A percentile compares a stretch with the other conserved stretches of the same genome.
phyloP scores from a whole-genome alignment of 371 early-diverging fungal genomes.

The Zopfochytrium polystomum region DNA sequence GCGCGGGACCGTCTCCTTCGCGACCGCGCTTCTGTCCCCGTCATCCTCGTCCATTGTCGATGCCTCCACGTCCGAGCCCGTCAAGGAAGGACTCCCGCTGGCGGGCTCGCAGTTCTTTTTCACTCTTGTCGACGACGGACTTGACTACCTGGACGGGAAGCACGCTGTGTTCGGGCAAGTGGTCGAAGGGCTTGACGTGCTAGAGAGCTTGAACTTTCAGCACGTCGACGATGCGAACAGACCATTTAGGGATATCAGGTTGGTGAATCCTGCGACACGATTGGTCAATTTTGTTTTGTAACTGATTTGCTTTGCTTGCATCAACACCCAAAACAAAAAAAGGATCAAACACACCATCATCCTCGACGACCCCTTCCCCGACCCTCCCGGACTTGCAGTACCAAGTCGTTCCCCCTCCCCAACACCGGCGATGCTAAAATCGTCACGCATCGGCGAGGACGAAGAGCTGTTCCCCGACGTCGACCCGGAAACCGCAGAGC shows the following conservation, averaged over 20 bases:
- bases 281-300: not conserved
- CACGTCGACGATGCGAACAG: constrained; percentile 68
- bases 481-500: constrained; percentile 70
- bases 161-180: constrained; percentile 97
- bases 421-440: constrained; percentile 70
- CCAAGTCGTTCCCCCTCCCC: constrained; percentile 83
- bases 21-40: constrained; percentile 22
- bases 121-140: constrained; percentile 70
- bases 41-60: not conserved
- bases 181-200: constrained; percentile 87
- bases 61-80: constrained; percentile 21
- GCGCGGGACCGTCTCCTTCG: constrained; percentile 85
- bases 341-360: constrained; percentile 87
- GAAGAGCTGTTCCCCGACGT: constrained; percentile 66
- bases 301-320: too few relatives aligned
- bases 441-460: constrained; percentile 77
- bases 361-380: constrained; percentile 91
- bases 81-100: constrained; percentile 10
- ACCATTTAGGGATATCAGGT: constrained; percentile 83
- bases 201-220: constrained; percentile 76
- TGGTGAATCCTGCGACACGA: not conserved
- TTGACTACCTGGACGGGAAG: constrained; percentile 93
- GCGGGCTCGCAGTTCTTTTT: constrained; percentile 94
- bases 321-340: too few relatives aligned
- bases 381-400: constrained; percentile 68